Percentiles rank a stretch among this genome's conserved stretches.
Conservation (phyloP, 345 rosid genomes). For the Capsella bursapastoris region DNA sequence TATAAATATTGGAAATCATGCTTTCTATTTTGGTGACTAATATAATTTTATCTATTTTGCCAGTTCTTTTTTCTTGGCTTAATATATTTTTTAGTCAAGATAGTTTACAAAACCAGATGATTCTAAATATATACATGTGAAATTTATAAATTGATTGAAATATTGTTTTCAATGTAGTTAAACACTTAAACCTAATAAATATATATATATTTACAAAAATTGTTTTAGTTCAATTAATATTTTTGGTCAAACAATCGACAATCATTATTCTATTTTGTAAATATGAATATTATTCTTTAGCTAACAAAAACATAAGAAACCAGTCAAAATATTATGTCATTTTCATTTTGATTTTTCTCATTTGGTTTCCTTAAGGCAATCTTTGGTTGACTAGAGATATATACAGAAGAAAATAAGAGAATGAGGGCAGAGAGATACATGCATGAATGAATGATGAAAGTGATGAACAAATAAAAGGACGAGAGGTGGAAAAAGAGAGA, state of each 20-base stretch:
- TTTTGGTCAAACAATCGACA: background rate
- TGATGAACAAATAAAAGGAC: background rate
- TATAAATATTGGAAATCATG: background rate
- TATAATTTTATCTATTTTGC: background rate
- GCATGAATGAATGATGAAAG: conserved; percentile 28
- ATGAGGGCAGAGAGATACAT: conserved; percentile 7
- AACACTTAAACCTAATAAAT: background rate
- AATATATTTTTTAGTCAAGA: background rate
- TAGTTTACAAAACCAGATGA: background rate
- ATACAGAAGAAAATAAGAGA: background rate
- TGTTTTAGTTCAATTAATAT: background rate
- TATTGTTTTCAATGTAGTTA: background rate
- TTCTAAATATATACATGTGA: background rate
- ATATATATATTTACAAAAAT: too few relatives aligned
- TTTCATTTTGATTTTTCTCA: background rate
- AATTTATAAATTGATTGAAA: background rate
- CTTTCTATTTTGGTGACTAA: background rate
- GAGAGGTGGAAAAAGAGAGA: background rate
- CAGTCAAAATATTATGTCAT: background rate
- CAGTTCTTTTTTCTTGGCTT: background rate
- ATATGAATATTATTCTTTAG: background rate
- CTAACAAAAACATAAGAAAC: background rate
- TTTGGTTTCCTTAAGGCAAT: background rate
- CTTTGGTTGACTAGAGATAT: background rate
- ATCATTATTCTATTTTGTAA: background rate